phyloP scores from a whole-genome alignment of 2,329 filamentous ascomycete species.

The Neospermospora avenae region DNA sequence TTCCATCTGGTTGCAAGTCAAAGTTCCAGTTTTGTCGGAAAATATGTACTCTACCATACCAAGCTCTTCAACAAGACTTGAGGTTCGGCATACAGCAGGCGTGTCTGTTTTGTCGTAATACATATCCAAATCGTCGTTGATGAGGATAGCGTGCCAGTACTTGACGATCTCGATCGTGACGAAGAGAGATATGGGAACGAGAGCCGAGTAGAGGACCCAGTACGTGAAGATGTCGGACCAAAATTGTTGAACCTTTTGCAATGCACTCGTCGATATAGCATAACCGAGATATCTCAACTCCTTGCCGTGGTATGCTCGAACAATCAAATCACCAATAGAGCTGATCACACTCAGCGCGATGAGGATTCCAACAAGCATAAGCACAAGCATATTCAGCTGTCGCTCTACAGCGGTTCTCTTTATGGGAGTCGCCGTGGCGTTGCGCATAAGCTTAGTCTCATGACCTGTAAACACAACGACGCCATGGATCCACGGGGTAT shows the following conservation, averaged over 20 bases:
- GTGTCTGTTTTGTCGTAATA: conserved; percentile 96
- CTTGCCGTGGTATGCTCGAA: conserved; percentile 59
- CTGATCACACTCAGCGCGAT: conserved; percentile 82
- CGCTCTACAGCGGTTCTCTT: conserved; percentile 95
- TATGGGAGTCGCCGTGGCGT: conserved; percentile 94
- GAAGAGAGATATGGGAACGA: conserved; percentile 96
- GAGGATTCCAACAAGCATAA: conserved; percentile 83
- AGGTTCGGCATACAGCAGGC: conserved; percentile 91
- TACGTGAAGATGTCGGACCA: conserved; percentile 95
- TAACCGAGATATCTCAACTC: conserved; percentile 73
- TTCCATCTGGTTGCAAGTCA: conserved; percentile 99
- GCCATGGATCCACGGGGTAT: conserved; percentile 96
- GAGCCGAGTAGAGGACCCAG: conserved; percentile 94
- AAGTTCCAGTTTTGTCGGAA: conserved; percentile 93
- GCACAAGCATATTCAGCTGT: conserved; percentile 88
- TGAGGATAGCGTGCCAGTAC: conserved; percentile 95
- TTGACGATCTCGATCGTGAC: conserved; percentile 98
- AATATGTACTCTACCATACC: conserved; percentile 99
- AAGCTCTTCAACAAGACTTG: conserved; percentile 92
- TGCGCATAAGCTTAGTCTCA: conserved; percentile 98
- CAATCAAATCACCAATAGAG: conserved; percentile 85
- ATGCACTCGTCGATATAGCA: conserved; percentile 52
- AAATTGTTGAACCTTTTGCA: conserved; percentile 68
- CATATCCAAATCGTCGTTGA: conserved; percentile 96
- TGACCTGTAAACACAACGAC: conserved; percentile 96